These are phyloP conservation scores for Triticum timopheevii DNA, from an alignment of 176 grass and related monocot genomes.

Conservation along the genomic window DNA sequence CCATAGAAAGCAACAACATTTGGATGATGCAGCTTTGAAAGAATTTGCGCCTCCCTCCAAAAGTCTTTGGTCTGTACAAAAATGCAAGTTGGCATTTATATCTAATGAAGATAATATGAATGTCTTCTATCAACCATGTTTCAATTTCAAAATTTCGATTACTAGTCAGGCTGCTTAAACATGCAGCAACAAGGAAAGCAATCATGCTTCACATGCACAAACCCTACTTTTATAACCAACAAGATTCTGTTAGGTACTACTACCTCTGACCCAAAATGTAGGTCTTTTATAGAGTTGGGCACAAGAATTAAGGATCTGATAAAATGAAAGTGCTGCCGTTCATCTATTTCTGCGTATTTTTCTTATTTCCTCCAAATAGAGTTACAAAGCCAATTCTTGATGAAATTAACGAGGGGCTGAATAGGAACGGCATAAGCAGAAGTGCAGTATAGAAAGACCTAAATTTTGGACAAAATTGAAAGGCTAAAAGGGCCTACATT, in stretches of 20 bases:
- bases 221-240: too few relatives aligned
- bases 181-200: constrained; percentile 13
- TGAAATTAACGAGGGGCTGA: background rate
- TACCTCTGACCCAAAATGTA: too few relatives aligned
- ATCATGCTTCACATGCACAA: background rate
- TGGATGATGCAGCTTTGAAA: constrained; percentile 95
- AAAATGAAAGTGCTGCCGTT: too few relatives aligned
- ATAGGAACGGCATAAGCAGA: background rate
- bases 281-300: too few relatives aligned
- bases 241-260: too few relatives aligned
- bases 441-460: background rate
- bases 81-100: constrained; percentile 8
- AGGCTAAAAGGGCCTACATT: background rate
- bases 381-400: too few relatives aligned
- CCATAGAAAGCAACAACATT: constrained; percentile 97
- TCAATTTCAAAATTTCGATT: background rate
- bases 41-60: constrained; percentile 96
- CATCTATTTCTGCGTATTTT: too few relatives aligned
- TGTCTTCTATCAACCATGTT: background rate
- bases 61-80: constrained; percentile 79
- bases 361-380: too few relatives aligned
- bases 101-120: background rate
- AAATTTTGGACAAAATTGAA: background rate
- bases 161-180: background rate
- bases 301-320: too few relatives aligned